Percentiles rank a stretch among this genome's conserved stretches.
phyloP scores from a whole-genome alignment of 768 basidiomycete species.

The Mycena olivaceomarginata region DNA sequence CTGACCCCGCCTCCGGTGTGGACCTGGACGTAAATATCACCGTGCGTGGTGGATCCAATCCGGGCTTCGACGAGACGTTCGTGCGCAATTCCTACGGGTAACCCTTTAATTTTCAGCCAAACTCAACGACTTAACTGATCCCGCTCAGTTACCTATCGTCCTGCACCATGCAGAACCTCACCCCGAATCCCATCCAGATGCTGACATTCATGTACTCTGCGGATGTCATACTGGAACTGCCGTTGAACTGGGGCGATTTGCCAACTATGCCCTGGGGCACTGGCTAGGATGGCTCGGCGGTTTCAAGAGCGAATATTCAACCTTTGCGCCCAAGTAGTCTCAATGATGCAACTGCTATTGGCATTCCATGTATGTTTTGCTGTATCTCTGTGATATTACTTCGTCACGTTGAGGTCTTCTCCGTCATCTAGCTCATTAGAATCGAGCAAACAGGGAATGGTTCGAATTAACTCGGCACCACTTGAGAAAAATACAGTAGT shows the following conservation, averaged over 20 bases:
- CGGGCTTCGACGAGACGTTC: conserved; percentile 52
- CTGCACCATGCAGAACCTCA: conserved; percentile 46
- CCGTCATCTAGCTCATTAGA: too few relatives aligned
- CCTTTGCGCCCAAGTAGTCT: conserved; percentile 34
- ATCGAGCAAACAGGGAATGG: too few relatives aligned
- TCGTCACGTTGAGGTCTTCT: too few relatives aligned
- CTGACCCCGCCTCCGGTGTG: conserved; percentile 48
- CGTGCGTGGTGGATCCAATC: conserved; percentile 50
- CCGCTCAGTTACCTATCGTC: conserved; percentile 45
- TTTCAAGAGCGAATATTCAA: conserved; percentile 48
- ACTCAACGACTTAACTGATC: neutral
- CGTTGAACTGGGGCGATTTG: conserved; percentile 46
- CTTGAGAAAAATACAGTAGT: too few relatives aligned
- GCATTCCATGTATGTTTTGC: neutral
- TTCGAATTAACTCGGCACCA: too few relatives aligned
- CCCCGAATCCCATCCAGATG: conserved; percentile 52
- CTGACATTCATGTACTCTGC: conserved; percentile 51
- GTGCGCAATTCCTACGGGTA: conserved; percentile 51
- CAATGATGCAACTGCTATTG: neutral
- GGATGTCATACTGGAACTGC: conserved; percentile 51
- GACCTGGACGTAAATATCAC: conserved; percentile 51
- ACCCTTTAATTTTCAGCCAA: neutral
- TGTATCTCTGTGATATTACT: too few relatives aligned
- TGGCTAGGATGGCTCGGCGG: conserved; percentile 50
- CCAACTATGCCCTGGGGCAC: conserved; percentile 48